These are phyloP conservation scores for Arachis stenosperma DNA, from an alignment of 306 rosid species.

Conservation along the genomic window DNA sequence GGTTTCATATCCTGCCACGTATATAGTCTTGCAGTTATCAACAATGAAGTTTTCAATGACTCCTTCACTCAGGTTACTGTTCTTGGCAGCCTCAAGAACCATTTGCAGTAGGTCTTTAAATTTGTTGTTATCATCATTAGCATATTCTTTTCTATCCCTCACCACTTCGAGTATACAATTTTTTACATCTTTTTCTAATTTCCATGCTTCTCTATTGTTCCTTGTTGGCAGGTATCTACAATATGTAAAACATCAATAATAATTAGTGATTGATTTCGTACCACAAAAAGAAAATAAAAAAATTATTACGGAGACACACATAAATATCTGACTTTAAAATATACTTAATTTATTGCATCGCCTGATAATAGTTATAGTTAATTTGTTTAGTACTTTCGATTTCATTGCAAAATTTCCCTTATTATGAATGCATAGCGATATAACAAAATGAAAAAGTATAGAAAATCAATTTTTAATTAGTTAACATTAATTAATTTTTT, in stretches of 20 bases:
- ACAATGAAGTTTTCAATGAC: slow-evolving; percentile 2
- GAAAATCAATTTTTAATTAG: no score
- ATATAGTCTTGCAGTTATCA: slow-evolving; percentile 31
- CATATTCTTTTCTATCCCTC: slow-evolving; percentile 38
- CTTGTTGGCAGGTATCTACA: slow-evolving; percentile 53
- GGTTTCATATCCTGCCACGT: slow-evolving; percentile 30
- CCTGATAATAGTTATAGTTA: no score
- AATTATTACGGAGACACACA: no score
- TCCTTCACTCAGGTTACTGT: slow-evolving; percentile 35
- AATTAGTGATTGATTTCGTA: not conserved
- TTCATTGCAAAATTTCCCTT: no score
- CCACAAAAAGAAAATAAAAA: not conserved
- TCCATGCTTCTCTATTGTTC: slow-evolving; percentile 57
- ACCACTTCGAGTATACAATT: slow-evolving; percentile 44
- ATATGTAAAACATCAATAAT: not conserved
- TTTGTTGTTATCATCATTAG: not conserved
- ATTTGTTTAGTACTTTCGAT: no score
- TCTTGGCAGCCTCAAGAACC: slow-evolving; percentile 45
- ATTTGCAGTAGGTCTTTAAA: slow-evolving; percentile 42
- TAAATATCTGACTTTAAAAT: no score
- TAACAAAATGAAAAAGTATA: no score
- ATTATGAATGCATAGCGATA: no score
- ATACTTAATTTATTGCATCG: no score
- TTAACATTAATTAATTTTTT: no score
- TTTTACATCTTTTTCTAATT: slow-evolving; percentile 49